phyloP scores from a whole-genome alignment of 1,139 yeast species.

The Pneumocystis canis region DNA sequence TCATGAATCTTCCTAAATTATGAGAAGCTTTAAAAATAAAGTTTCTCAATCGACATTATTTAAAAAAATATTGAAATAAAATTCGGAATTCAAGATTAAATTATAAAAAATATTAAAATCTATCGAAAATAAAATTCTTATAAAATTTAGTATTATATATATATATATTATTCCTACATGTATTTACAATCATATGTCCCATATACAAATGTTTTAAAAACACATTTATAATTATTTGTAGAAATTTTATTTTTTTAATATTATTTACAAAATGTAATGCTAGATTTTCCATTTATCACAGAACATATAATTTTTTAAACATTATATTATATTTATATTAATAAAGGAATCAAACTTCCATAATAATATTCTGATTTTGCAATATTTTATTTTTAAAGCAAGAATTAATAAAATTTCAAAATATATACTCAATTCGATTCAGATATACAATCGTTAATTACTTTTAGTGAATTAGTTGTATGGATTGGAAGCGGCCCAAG shows the following conservation, averaged over 20 bases:
- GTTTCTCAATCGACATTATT: neutral
- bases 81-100: too few species aligned
- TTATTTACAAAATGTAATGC: neutral
- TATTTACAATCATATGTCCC: too few species aligned
- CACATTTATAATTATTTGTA: neutral
- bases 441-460: slow-evolving; percentile 1
- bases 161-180: too few species aligned
- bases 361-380: neutral
- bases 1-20: neutral
- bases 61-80: neutral
- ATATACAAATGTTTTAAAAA: too few species aligned
- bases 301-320: neutral
- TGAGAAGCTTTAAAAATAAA: neutral
- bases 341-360: neutral
- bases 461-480: neutral
- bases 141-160: too few species aligned
- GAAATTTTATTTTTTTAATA: neutral
- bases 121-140: too few species aligned
- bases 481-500: slow-evolving; percentile 71
- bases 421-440: neutral
- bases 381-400: neutral
- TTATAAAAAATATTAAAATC: neutral
- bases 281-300: neutral
- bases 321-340: neutral
- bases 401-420: neutral